These are phyloP conservation scores for Lactarius psammicola DNA, from an alignment of 768 basidiomycete species.

Conservation along the genomic window DNA sequence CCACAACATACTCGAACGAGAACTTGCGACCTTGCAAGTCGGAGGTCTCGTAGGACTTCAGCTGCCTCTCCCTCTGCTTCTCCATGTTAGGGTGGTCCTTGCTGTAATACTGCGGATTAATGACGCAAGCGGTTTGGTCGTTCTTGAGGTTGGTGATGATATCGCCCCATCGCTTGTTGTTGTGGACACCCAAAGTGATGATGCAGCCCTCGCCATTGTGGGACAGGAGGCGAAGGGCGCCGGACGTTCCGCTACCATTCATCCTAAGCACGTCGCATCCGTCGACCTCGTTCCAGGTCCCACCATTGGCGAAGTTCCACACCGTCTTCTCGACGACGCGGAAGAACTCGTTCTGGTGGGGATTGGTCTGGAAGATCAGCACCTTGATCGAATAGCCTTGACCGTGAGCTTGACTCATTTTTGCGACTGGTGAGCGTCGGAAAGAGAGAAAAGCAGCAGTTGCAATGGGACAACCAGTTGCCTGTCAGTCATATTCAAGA, in stretches of 20 bases:
- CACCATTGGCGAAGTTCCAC: constrained; percentile 39
- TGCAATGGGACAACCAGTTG: too few species aligned
- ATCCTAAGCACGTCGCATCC: constrained; percentile 35
- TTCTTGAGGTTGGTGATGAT: constrained; percentile 36
- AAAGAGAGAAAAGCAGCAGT: background rate
- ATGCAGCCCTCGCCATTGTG: constrained; percentile 37
- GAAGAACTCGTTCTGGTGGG: constrained; percentile 30
- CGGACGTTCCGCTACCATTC: constrained; percentile 42
- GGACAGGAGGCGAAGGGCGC: constrained; percentile 37
- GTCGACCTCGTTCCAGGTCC: constrained; percentile 35
- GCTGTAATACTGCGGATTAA: constrained; percentile 14
- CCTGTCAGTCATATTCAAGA: too few species aligned
- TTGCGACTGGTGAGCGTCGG: background rate
- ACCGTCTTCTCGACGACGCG: constrained; percentile 38
- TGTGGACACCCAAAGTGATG: constrained; percentile 41
- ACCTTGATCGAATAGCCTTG: constrained; percentile 29
- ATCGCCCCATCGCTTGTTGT: constrained; percentile 42
- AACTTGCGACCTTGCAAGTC: background rate
- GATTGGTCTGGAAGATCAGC: constrained; percentile 29
- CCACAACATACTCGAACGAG: background rate
- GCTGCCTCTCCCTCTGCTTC: constrained; percentile 74
- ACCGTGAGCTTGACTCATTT: background rate
- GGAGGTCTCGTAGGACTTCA: constrained; percentile 36
- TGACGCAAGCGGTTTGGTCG: constrained; percentile 8
- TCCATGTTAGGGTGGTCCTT: background rate